Evolutionary conservation across 768 basidiomycete species (phyloP).

Genomic region (Pisolithus tinctorius): DNA sequence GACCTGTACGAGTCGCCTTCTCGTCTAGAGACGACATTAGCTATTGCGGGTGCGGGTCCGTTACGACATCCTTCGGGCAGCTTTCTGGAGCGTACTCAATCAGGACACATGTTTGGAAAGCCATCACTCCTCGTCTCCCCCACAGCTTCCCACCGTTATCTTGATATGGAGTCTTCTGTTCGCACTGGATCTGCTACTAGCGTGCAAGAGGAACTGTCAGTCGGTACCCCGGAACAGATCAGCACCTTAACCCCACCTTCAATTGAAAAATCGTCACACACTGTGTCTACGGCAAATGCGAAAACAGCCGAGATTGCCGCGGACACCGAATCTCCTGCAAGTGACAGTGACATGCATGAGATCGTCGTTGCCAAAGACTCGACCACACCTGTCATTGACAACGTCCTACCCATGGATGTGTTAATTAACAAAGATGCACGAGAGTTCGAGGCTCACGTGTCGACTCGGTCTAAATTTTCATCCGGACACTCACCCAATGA

Average conservation of each 20-base stretch:
- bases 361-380: slow-evolving; percentile 9
- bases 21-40: slow-evolving; percentile 59
- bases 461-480: slow-evolving; percentile 1
- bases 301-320: not conserved
- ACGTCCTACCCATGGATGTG: slow-evolving; percentile 12
- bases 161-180: not conserved
- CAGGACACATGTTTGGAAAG: slow-evolving; percentile 30
- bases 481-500: slow-evolving; percentile 5
- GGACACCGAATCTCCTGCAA: slow-evolving; percentile 10
- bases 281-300: not conserved
- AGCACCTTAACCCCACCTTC: not conserved
- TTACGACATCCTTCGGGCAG: slow-evolving; percentile 15
- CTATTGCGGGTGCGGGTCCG: slow-evolving; percentile 56
- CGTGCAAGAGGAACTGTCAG: not conserved
- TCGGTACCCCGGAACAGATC: not conserved
- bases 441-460: not conserved
- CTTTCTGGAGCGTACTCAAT: slow-evolving; percentile 8
- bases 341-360: slow-evolving; percentile 37
- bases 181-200: not conserved
- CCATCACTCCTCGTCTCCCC: slow-evolving; percentile 27
- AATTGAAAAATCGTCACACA: not conserved
- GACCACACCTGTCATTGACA: not conserved
- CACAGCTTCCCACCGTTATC: not conserved
- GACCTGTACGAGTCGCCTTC: slow-evolving; percentile 47
- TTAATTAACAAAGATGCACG: slow-evolving; percentile 3